These are phyloP conservation scores for Amaranthus tricolor DNA, from an alignment of 179 eudicot species.

Conservation along the genomic window DNA sequence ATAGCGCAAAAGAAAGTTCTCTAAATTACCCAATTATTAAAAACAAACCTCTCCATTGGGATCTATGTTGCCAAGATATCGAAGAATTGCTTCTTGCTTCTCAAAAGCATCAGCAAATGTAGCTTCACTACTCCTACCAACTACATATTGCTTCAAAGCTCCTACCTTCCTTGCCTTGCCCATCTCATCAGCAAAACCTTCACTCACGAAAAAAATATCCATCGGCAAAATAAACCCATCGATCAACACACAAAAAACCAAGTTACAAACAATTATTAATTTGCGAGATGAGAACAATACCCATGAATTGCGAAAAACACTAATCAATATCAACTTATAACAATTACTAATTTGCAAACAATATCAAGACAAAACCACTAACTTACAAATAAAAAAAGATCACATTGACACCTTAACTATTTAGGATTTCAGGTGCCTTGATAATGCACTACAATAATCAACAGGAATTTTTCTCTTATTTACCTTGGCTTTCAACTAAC, in stretches of 20 bases:
- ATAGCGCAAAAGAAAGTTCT: not conserved
- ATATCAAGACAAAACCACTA: too few species aligned
- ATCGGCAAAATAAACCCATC: conserved; percentile 6
- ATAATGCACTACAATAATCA: too few species aligned
- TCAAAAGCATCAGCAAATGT: conserved; percentile 74
- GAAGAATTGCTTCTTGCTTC: conserved; percentile 80
- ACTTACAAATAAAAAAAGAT: too few species aligned
- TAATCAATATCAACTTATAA: too few species aligned
- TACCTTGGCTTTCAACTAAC: too few species aligned
- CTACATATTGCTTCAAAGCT: conserved; percentile 63
- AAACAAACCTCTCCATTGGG: conserved; percentile 67
- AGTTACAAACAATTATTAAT: not conserved
- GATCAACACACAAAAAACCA: not conserved
- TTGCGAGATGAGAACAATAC: not conserved
- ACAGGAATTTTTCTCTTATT: too few species aligned
- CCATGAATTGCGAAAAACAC: not conserved
- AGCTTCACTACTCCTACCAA: conserved; percentile 82
- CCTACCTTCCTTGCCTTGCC: conserved; percentile 65
- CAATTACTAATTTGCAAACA: too few species aligned
- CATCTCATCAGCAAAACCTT: conserved; percentile 81
- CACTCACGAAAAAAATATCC: conserved; percentile 1
- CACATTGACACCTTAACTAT: too few species aligned
- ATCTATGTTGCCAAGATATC: conserved; percentile 65
- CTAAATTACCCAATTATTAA: not conserved
- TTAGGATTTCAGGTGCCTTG: too few species aligned